A percentile compares a stretch with the other conserved stretches of the same genome.
Evolutionary conservation across 257 asterid genomes (phyloP).

Genomic region (Solanum rostratum): DNA sequence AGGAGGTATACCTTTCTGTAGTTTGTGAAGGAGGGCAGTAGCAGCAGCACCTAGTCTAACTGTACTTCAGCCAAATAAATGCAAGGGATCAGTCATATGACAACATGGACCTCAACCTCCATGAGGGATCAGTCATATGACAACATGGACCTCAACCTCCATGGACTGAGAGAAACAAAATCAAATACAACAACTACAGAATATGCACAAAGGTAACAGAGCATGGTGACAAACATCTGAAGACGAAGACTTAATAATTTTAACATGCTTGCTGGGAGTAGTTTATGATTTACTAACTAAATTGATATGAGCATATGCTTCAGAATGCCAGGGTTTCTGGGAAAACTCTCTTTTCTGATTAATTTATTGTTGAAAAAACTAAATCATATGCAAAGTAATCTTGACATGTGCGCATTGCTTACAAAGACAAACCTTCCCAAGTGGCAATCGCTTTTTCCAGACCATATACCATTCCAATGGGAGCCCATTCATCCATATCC

Average conservation of each 20-base stretch:
- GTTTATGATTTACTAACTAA: background rate
- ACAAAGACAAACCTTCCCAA: slow-evolving; percentile 72
- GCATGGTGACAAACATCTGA: background rate
- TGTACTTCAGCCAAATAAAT: slow-evolving; percentile 24
- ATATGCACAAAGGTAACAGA: background rate
- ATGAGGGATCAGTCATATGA: background rate
- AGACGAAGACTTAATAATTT: background rate
- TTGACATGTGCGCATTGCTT: background rate
- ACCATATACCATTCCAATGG: slow-evolving; percentile 86
- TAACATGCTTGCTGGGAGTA: background rate
- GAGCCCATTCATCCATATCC: slow-evolving; percentile 98
- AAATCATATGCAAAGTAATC: background rate
- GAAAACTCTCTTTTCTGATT: background rate
- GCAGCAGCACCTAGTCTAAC: slow-evolving; percentile 92
- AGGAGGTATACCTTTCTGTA: slow-evolving; percentile 87
- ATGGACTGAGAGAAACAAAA: background rate
- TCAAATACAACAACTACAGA: background rate
- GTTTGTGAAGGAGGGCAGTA: slow-evolving; percentile 77
- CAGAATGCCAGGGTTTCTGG: background rate
- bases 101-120: background rate
- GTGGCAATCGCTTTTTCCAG: slow-evolving; percentile 93
- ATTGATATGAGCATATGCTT: background rate
- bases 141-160: background rate
- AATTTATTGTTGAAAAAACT: background rate
- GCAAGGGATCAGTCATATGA: background rate